Evolutionary conservation across 202 grass and related monocot species (phyloP), one percentile per base, ranked within the genome.

Genomic region (Zizania palustris): DNA sequence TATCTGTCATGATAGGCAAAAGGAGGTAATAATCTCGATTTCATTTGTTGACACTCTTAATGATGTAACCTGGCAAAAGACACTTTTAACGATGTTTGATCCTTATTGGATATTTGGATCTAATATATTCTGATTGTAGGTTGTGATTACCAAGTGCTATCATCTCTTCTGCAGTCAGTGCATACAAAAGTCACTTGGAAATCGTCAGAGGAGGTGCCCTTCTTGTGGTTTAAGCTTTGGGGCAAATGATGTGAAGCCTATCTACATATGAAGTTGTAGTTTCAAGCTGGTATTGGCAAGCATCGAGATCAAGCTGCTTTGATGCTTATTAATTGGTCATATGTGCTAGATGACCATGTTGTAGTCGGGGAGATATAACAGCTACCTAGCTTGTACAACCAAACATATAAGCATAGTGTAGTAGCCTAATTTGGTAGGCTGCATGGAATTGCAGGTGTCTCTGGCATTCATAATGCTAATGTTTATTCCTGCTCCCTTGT

Each of bases 131-230:
- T 46, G 11, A 3, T 41, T 87, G 80, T 83, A 97, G 93, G 90
- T 93, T 67, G 93, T 97, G 36, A 93, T 97, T 90, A 83, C 90
- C 43, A 97, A 97, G 76, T 97, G 93, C 69, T 97, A 93, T 63
- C 93, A 97, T 90, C 84, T 97, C 11, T 97, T 97, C 80, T 97
- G 93, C 63, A 85, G 85, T 82, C 90, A 83, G 49, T 97, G 93
- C 41, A 71, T 97, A 80, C 87, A 85, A 45, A 97, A 86, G 58
- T 84, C 90, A 20, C 64, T 93, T 42, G 80, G 85, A 66, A 93
- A 59, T 49, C 87, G 90, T 55, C 93, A 93, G 69, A 86, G 90
- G 36, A 86, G 87, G 48, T 97, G 93, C 34, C 93, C 93, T 34
- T 81, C 85, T 41, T 96, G 93, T 68, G 73, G 89, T 12, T 66